phyloP scores from a whole-genome alignment of 805 yeast genomes.

The Sungouiella blattae region DNA sequence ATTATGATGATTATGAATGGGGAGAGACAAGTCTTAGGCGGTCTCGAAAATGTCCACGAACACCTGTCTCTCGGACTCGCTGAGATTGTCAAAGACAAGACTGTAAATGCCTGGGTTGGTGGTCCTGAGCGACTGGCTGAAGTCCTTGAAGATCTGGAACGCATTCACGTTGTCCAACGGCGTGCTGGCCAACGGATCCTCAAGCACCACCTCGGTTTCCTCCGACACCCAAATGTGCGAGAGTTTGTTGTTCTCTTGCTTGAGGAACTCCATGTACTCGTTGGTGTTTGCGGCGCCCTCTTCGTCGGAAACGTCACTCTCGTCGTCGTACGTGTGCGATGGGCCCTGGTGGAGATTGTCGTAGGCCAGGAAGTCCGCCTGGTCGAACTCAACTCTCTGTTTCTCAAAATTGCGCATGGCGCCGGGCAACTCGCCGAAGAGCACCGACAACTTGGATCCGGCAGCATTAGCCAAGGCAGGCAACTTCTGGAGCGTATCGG shows the following conservation, averaged over 20 bases:
- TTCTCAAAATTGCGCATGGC: conserved; percentile 68
- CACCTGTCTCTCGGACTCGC: conserved; percentile 12
- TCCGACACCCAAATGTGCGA: conserved; percentile 25
- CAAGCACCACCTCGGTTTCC: conserved; percentile 15
- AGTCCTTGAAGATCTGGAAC: conserved; percentile 12
- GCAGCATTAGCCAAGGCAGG: conserved; percentile 40
- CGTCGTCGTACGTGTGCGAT: conserved; percentile 4
- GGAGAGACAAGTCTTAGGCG: too few relatives aligned
- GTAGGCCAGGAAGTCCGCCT: conserved; percentile 21
- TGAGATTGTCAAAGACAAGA: conserved; percentile 12
- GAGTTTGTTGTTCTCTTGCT: conserved; percentile 39
- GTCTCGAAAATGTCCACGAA: conserved; percentile 5
- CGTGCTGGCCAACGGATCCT: conserved; percentile 24
- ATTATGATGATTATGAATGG: too few relatives aligned
- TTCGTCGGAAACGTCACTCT: conserved; percentile 10
- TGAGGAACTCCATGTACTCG: conserved; percentile 48
- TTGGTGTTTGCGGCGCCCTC: conserved; percentile 28
- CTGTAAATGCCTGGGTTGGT: conserved; percentile 11
- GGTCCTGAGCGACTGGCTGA: conserved; percentile 9
- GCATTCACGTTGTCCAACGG: conserved; percentile 16
- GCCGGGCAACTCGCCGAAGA: conserved; percentile 61
- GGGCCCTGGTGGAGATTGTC: conserved; percentile 6
- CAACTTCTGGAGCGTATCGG: conserved; percentile 9
- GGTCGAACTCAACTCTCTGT: conserved; percentile 53
- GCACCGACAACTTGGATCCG: conserved; percentile 47